Conservation (phyloP, 352 stramenopile species). For the Phytophthora hibernalis region DNA sequence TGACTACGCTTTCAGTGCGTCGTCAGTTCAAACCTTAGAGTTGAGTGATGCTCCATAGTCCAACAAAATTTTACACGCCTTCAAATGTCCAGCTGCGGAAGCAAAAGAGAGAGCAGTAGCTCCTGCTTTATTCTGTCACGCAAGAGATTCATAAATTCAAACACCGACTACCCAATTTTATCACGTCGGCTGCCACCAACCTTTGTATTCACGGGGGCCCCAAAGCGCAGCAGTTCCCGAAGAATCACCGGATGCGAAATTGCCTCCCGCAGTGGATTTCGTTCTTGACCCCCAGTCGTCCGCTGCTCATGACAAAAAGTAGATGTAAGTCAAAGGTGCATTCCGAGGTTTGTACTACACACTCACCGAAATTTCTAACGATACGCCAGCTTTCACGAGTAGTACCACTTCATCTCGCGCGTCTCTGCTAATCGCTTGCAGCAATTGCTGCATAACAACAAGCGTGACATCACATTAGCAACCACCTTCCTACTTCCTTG, state of each 20-base stretch:
- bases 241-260: slow-evolving; percentile 37
- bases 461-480: slow-evolving; percentile 6
- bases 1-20: neutral
- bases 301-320: slow-evolving; percentile 13
- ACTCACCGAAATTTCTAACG: slow-evolving; percentile 36
- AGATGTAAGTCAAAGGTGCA: neutral
- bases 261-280: slow-evolving; percentile 38
- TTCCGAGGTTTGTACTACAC: neutral
- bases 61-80: slow-evolving; percentile 45
- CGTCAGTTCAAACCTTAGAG: slow-evolving; percentile 32
- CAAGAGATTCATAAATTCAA: neutral
- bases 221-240: slow-evolving; percentile 39
- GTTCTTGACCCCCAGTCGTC: slow-evolving; percentile 35
- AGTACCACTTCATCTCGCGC: slow-evolving; percentile 40
- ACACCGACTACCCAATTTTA: neutral
- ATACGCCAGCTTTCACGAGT: slow-evolving; percentile 43
- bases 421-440: slow-evolving; percentile 36
- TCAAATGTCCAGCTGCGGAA: slow-evolving; percentile 33
- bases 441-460: slow-evolving; percentile 25
- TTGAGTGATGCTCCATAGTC: slow-evolving; percentile 43
- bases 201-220: slow-evolving; percentile 39
- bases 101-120: slow-evolving; percentile 42
- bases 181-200: slow-evolving; percentile 6
- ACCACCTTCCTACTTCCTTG: neutral
- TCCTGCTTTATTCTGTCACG: slow-evolving; percentile 34